These are phyloP conservation scores for Colletotrichum tropicale DNA, from an alignment of 2,329 filamentous ascomycete genomes.

Conservation along the genomic window DNA sequence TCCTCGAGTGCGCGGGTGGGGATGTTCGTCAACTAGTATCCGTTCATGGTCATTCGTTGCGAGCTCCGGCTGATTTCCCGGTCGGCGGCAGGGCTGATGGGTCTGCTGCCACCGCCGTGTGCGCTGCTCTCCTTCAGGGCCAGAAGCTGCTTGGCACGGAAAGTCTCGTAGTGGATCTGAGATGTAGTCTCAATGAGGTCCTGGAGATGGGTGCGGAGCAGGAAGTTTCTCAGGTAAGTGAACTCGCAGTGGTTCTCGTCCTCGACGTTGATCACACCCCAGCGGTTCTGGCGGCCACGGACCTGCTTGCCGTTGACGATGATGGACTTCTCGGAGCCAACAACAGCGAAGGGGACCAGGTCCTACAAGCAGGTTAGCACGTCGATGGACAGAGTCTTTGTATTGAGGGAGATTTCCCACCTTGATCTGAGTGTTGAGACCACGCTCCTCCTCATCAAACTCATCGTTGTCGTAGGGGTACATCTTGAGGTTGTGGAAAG, in stretches of 20 bases:
- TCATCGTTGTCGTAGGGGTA: slow-evolving; percentile 99
- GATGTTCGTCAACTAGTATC: slow-evolving; percentile 69
- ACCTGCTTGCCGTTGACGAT: slow-evolving; percentile 98
- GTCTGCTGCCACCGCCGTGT: slow-evolving; percentile 80
- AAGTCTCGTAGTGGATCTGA: slow-evolving; percentile 99
- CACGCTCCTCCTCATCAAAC: slow-evolving; percentile 95
- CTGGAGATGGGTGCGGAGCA: slow-evolving; percentile 97
- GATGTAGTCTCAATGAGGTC: slow-evolving; percentile 99
- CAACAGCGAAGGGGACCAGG: slow-evolving; percentile 95
- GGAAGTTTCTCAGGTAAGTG: slow-evolving; percentile 96
- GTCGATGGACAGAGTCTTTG: background rate
- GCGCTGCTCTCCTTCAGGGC: slow-evolving; percentile 98
- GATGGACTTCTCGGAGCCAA: slow-evolving; percentile 97
- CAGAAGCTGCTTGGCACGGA: slow-evolving; percentile 98
- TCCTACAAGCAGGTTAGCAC: slow-evolving; percentile 60
- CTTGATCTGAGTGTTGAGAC: slow-evolving; percentile 95
- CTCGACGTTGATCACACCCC: slow-evolving; percentile 99
- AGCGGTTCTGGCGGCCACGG: slow-evolving; percentile 96
- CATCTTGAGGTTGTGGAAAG: slow-evolving; percentile 99
- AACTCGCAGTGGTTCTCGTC: slow-evolving; percentile 99
- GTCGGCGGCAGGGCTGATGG: slow-evolving; percentile 94
- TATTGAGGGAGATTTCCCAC: slow-evolving; percentile 44
- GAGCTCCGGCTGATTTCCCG: slow-evolving; percentile 96
- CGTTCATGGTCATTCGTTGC: slow-evolving; percentile 98
- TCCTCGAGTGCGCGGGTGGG: slow-evolving; percentile 9